Evolutionary conservation across 306 rosid species (phyloP), one percentile per base, ranked within the genome.

Genomic region (Pyrus pyrifolia): DNA sequence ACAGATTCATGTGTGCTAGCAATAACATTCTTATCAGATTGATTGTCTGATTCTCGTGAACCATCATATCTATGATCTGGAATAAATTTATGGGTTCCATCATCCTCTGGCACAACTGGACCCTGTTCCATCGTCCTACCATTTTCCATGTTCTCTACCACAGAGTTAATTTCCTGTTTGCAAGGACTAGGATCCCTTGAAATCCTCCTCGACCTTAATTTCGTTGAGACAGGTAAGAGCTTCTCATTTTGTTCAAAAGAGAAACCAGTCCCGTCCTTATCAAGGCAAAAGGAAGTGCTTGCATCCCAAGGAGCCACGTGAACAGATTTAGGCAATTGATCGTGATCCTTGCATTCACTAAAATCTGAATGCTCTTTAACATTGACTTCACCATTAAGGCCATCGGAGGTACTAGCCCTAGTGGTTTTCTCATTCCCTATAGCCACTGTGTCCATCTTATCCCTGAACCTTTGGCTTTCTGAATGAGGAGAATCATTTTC

Each of bases 191-290:
- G 83, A 84, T 85, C 92, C 84, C 76, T 79, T 53, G 85, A 59
- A 79, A 76, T 83, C 84, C 85, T 83, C 82, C 85, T 89, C 46
- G 92, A 87, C 79, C 85, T 83, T 66, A 88, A 78, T 87, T 90
- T 89, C 30, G 92, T 87, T 52, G 92, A 76, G 79, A 83, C 77
- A n/a, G 87, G 78, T 65, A 80, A 76, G 21, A 80, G 79, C 72
- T 75, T 76, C 75, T 84, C 79, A 71, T 76, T 81, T 84, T 77
- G 81, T 79, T 88, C 89, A 45, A 80, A 77, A 49, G 79, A 79
- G 78, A 79, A 77, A 73, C 77, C 88, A 81, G 79, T 81, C 80
- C 73, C 71, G 55, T 46, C 72, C 35, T 78, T 62, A 73, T 78
- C 71, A 2, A 60, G 63, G 51, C 76, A 52, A 27, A 82, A 80